A percentile compares a stretch with the other conserved stretches of the same genome.
Conservation (phyloP, 2,329 filamentous ascomycete species). For the Aspergillus brunneoviolaceus region DNA sequence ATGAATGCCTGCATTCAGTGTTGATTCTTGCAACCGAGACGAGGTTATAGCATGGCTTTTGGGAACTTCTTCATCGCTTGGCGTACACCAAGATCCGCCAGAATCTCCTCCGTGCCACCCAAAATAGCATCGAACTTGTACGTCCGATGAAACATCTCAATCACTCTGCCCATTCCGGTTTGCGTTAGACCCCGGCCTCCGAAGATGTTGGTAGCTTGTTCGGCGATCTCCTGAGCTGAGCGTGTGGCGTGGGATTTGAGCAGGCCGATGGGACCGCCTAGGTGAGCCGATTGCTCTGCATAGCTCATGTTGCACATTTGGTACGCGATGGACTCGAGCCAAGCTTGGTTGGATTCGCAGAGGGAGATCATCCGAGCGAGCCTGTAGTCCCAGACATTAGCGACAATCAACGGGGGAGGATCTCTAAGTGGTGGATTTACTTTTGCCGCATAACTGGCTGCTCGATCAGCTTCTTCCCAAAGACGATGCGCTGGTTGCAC, state of each 20-base stretch:
- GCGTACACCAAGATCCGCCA: slow-evolving; percentile 76
- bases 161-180: slow-evolving; percentile 75
- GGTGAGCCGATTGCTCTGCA: slow-evolving; percentile 68
- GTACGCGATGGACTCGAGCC: slow-evolving; percentile 80
- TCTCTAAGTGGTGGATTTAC: slow-evolving; percentile 42
- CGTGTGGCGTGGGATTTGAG: slow-evolving; percentile 78
- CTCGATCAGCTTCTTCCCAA: slow-evolving; percentile 76
- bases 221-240: slow-evolving; percentile 77
- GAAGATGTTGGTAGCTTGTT: slow-evolving; percentile 82
- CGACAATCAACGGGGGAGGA: background rate
- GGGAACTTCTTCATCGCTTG: slow-evolving; percentile 84
- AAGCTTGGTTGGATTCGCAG: slow-evolving; percentile 78
- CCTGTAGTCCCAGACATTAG: slow-evolving; percentile 34
- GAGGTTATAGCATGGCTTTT: slow-evolving; percentile 70
- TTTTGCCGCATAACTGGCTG: slow-evolving; percentile 81
- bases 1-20: background rate
- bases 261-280: slow-evolving; percentile 78
- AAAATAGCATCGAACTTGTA: slow-evolving; percentile 80
- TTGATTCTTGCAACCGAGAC: background rate
- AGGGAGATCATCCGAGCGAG: slow-evolving; percentile 85
- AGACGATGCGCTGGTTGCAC: slow-evolving; percentile 82
- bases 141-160: slow-evolving; percentile 81
- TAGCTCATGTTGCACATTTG: slow-evolving; percentile 88
- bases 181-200: slow-evolving; percentile 79
- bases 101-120: slow-evolving; percentile 79